phyloP scores from a whole-genome alignment of 306 rosid species.

The Prunus mume region DNA sequence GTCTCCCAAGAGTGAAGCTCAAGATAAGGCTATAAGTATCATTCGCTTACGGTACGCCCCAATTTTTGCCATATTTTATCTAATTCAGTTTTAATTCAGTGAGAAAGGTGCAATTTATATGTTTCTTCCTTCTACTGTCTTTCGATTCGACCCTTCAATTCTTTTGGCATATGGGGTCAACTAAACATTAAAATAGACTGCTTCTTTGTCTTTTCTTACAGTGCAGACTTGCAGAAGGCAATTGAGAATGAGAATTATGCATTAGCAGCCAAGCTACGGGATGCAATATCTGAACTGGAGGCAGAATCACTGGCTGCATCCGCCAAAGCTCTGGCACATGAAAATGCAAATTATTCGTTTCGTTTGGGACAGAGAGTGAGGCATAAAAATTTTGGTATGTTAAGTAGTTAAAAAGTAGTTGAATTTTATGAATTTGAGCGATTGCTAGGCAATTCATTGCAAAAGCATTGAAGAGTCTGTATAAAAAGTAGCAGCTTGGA shows the following conservation, averaged over 20 bases:
- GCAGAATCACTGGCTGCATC: conserved; percentile 81
- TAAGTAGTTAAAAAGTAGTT: background rate
- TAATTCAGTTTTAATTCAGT: conserved; percentile 23
- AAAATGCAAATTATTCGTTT: conserved; percentile 70
- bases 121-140: background rate
- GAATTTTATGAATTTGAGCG: conserved; percentile 21
- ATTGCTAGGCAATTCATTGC: conserved; percentile 9
- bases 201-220: conserved; percentile 37
- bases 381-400: conserved; percentile 67
- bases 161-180: conserved; percentile 8
- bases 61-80: conserved; percentile 13
- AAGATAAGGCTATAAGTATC: conserved; percentile 73
- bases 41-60: conserved; percentile 63
- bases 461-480: conserved; percentile 3
- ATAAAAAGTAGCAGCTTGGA: conserved; percentile 1
- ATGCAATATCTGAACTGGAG: conserved; percentile 71
- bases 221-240: conserved; percentile 79
- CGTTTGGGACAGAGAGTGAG: conserved; percentile 89
- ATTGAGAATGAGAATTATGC: conserved; percentile 72
- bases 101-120: background rate
- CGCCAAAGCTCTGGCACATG: conserved; percentile 77
- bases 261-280: conserved; percentile 72
- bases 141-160: background rate
- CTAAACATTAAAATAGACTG: conserved; percentile 5
- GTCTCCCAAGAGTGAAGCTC: conserved; percentile 86